Evolutionary conservation across 2,329 filamentous ascomycete species (phyloP).

Genomic region (Calonectria fujianensis): DNA sequence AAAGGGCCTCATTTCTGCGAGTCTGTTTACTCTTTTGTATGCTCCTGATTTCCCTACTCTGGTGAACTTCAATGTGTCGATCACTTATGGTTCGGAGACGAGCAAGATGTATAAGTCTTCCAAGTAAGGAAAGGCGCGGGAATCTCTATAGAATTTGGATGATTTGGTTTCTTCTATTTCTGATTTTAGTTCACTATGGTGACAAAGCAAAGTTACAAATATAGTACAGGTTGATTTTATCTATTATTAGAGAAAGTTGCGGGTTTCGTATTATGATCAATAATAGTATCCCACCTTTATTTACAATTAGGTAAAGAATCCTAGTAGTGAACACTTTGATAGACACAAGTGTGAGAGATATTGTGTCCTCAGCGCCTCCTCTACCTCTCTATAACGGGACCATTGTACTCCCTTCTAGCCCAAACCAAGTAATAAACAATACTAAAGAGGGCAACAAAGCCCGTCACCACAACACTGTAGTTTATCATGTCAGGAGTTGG

Average conservation of each 20-base stretch:
- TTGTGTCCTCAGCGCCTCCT: background rate
- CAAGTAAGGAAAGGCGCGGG: background rate
- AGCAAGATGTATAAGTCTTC: conserved; percentile 20
- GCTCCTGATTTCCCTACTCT: background rate
- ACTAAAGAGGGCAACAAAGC: conserved; percentile 64
- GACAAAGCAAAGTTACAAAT: background rate
- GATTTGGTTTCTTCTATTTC: background rate
- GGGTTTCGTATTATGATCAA: background rate
- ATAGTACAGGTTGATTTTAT: background rate
- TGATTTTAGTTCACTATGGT: background rate
- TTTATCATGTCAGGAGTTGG: conserved; percentile 65
- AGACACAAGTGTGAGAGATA: no score
- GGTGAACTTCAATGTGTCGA: background rate
- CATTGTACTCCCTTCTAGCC: conserved; percentile 66
- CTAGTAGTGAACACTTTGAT: no score
- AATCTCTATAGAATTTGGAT: background rate
- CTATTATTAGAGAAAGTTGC: background rate
- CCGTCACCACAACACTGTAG: conserved; percentile 68
- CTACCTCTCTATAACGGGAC: conserved; percentile 62
- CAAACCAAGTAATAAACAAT: conserved; percentile 67
- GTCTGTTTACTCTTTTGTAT: background rate
- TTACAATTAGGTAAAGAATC: no score
- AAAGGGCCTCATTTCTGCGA: conserved; percentile 6
- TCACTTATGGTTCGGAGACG: background rate
- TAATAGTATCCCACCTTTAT: background rate